Conservation (phyloP, 495 filamentous ascomycete genomes). For the Penicillium pulvis region DNA sequence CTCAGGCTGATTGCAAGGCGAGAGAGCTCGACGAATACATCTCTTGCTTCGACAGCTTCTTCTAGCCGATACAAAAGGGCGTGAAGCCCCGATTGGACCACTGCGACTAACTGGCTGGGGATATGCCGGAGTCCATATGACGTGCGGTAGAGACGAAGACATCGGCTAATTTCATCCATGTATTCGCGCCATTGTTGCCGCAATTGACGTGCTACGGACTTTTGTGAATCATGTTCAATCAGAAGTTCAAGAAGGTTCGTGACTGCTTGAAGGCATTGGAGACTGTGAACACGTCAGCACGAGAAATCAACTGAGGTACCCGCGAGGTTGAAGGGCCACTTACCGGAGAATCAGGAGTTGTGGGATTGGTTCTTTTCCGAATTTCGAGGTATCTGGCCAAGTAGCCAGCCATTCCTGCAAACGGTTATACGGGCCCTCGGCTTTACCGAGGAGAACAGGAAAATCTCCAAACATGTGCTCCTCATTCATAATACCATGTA, state of each 20-base stretch:
- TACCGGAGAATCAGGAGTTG: conserved; percentile 44
- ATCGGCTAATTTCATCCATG: conserved; percentile 35
- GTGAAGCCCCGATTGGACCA: conserved; percentile 31
- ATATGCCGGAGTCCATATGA: conserved; percentile 40
- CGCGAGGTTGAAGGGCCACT: conserved; percentile 13
- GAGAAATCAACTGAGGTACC: neutral
- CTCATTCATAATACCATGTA: conserved; percentile 33
- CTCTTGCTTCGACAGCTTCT: conserved; percentile 21
- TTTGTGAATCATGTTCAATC: conserved; percentile 21
- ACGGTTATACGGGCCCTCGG: conserved; percentile 23
- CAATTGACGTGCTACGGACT: conserved; percentile 10
- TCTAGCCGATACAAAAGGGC: conserved; percentile 29
- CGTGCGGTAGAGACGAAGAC: conserved; percentile 32
- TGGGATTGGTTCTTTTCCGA: conserved; percentile 30
- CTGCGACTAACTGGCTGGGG: conserved; percentile 36
- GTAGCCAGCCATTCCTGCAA: conserved; percentile 30
- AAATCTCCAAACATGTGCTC: conserved; percentile 20
- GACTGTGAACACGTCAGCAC: conserved; percentile 25
- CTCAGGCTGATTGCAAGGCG: conserved; percentile 32
- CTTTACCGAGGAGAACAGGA: conserved; percentile 25
- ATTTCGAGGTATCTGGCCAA: conserved; percentile 26
- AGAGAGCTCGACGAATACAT: conserved; percentile 39
- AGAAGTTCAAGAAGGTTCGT: conserved; percentile 30
- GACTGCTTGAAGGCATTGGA: conserved; percentile 32
- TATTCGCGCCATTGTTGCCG: conserved; percentile 24